Base-by-base conservation (phyloP, 306 rosid genomes). In the Urtica urens region DNA sequence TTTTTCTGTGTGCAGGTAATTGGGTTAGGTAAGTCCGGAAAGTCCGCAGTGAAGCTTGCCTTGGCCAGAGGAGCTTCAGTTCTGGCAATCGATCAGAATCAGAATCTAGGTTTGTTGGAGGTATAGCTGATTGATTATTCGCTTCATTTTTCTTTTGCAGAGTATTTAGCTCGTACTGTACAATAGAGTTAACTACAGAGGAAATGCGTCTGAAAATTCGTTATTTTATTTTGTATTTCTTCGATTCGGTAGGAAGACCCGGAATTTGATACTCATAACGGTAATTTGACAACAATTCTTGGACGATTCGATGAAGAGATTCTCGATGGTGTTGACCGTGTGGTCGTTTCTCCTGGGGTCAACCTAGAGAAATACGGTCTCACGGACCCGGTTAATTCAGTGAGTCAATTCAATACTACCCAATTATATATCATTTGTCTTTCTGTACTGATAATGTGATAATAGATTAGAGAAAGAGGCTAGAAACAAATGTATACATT, bases 341-440 rank as follows among this genome's bases (percentile, higher is more conserved):
- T 65, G 55, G 64, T 65, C 49, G 65, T 65, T 29, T 65, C 71
- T 44, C 71, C 71, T 1, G 65, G 65, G 37, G 65, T 65, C 44
- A 48, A 58, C 9, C 38, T 22, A 1, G 50, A 33, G 27, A 65
- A 58, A 5, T 58, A 58, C 18, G 65, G 50, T 44, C 58, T 58
- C 22, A 49, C 55, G 34, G 34, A 35, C 14, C 45, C 51, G 60
- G 46, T 47, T 43, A 33, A 58, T 16, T 51, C 54, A 4, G 71
- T 65, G 14, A 58, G 59, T 65, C 38, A 6, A 33, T 12, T 29
- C n/a, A n/a, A n/a, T n/a, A n/a, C n/a, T n/a, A n/a, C n/a, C n/a
- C n/a, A n/a, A n/a, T n/a, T n/a, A n/a, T n/a, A n/a, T n/a, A n/a
- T n/a, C n/a, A n/a, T n/a, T n/a, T n/a, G n/a, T n/a, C n/a, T n/a